Conservation (phyloP, 495 filamentous ascomycete species). For the Neurospora terricola region DNA sequence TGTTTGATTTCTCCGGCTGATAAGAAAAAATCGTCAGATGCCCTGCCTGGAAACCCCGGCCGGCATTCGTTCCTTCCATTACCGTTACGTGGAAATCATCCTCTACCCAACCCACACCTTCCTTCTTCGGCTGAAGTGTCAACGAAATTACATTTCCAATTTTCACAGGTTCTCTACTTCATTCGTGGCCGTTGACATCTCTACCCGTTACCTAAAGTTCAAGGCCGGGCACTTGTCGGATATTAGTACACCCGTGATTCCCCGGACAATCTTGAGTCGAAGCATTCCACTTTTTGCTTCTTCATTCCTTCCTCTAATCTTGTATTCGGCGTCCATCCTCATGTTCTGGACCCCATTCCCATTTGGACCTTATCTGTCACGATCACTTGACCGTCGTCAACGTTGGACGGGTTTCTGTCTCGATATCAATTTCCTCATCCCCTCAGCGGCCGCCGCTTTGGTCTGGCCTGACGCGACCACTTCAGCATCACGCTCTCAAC, state of each 20-base stretch:
- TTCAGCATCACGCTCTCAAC: neutral
- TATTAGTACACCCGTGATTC: neutral
- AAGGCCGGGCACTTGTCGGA: neutral
- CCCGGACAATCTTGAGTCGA: neutral
- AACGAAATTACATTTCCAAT: neutral
- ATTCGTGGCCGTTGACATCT: neutral
- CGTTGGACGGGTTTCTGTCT: neutral
- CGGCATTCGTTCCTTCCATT: neutral
- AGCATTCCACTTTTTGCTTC: neutral
- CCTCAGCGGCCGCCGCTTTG: neutral
- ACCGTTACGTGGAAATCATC: neutral
- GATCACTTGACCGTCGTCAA: neutral
- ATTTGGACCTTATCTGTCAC: neutral
- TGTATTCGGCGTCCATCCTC: neutral
- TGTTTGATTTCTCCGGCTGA: neutral
- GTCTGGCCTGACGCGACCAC: neutral
- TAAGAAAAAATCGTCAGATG: neutral
- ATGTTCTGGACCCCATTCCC: neutral
- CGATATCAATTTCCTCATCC: neutral
- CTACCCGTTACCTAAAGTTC: neutral
- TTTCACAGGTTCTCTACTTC: neutral
- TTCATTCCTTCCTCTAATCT: neutral
- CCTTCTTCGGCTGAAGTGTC: neutral
- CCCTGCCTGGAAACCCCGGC: neutral
- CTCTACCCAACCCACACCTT: neutral